Base-by-base conservation (phyloP, 2,329 filamentous ascomycete species). In the Aureobasidium pullulans region DNA sequence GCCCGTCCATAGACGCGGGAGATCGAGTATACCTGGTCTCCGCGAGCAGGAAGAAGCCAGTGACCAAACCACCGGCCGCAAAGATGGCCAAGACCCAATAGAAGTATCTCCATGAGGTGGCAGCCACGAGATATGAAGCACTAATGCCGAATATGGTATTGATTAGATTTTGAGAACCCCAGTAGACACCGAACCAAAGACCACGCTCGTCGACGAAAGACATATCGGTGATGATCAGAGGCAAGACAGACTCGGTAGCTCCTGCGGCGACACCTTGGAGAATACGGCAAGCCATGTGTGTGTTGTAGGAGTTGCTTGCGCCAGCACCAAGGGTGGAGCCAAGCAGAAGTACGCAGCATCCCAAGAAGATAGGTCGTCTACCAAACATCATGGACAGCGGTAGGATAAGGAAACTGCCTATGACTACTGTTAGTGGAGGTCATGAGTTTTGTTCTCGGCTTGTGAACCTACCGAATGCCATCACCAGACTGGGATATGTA, bases 131-230 rank as follows among this genome's bases (percentile, higher is more conserved):
- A 46, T 76, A 76, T 5, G 70, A 72, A 2, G 65, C 66, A 1
- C 69, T 70, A 5, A 76, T 65, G 23, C 70, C 71, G 31, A 76
- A 66, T 1, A 61, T 63, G 6, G 66, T 64, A 37, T 67, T 68
- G 54, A 76, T 65, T 19, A 69, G 65, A 44, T 71, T 76, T 48
- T 76, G 73, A 0, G 68, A 66, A 32, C 69, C 72, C 72, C 73
- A 75, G 62, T 75, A 75, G 6, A 73, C 58, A 1, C 71, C 73
- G 57, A 72, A 76, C 6, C 71, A 66, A 7, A 67, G 57, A 8
- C 69, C 69, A 1, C 73, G 69, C 60, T 76, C 70, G 60, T 76
- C 72, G 1, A 77, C 65, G 42, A 76, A 77, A 0, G 72, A 72
- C 2, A 74, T 69, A 43, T 76, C 74, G 10, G 73, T 67, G 6